A percentile compares a stretch with the other conserved stretches of the same genome.
Evolutionary conservation across 805 yeast genomes (phyloP).

Genomic region (Wickerhamiella sergipiensis): DNA sequence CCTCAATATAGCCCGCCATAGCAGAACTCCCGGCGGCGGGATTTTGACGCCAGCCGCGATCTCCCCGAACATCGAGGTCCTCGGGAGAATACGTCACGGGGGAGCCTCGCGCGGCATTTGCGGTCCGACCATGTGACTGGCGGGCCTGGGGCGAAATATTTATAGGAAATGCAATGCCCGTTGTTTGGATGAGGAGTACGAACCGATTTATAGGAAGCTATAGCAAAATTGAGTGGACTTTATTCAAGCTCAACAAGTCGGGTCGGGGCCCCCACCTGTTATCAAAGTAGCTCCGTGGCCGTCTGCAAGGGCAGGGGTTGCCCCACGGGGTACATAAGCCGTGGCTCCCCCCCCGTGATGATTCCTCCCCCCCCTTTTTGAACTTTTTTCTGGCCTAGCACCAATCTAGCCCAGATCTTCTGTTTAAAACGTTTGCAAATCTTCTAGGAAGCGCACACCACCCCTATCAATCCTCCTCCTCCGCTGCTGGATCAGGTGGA

Average conservation of each 20-base stretch:
- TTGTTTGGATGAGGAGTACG: too few relatives aligned
- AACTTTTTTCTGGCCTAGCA: constrained; percentile 1
- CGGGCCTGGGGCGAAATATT: neutral
- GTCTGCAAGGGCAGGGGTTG: neutral
- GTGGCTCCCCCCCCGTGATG: neutral
- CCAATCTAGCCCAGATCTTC: constrained; percentile 4
- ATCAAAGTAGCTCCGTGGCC: neutral
- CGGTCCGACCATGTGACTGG: neutral
- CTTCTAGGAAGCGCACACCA: constrained; percentile 30
- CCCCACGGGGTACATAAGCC: neutral
- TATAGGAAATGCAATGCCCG: too few relatives aligned
- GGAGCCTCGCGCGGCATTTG: neutral
- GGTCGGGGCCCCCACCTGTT: neutral
- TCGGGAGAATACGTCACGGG: neutral
- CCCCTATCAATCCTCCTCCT: constrained; percentile 30
- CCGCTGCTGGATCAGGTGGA: constrained; percentile 31
- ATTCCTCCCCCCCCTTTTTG: constrained; percentile 2
- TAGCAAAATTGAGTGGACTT: too few relatives aligned
- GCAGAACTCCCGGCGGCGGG: too few relatives aligned
- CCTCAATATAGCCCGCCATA: too few relatives aligned
- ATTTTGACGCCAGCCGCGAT: too few relatives aligned
- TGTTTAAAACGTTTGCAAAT: constrained; percentile 28
- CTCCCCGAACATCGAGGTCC: neutral
- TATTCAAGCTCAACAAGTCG: neutral
- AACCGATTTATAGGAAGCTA: too few relatives aligned